Base-by-base conservation (phyloP, 169 alveolate species). In the Eimeria necatrix region DNA sequence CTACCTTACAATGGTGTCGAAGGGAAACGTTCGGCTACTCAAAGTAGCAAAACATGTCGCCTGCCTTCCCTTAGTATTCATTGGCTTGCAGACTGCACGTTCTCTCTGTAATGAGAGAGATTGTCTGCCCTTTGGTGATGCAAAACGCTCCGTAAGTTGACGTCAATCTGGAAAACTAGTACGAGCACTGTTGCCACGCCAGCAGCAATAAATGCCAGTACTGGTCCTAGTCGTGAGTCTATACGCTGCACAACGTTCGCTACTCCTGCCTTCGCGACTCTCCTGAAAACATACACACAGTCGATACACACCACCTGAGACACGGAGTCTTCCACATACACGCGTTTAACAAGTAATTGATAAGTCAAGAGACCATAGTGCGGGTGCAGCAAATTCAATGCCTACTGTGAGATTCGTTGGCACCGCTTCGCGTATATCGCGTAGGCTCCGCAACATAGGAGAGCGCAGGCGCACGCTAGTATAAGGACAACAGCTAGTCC, bases 371-470 rank as follows among this genome's bases (percentile, higher is more conserved):
- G 41, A 32, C 41, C 41, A 32, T 32, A 32, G 41, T 32, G 41
- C 41, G 0, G 41, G 41, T 32, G 41, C 41, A 5, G 16, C 70
- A 59, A 2, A 56, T 59, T 59, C n/a, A 16, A 16, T 56, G 6
- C 93, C 32, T 61, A 85, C 93, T 61, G 78, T 60, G 93, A 85
- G 24, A 85, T 85, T 59, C 93, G 93, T 26, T 22, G 76, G 93
- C 93, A 85, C 22, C 93, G 93, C 6, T 61, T 85, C 61, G 52
- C 81, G 68, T 85, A 85, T 32, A 85, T 85, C 68, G 61, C 61
- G 81, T 61, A 85, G 64, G 93, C 80, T 52, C 93, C 93, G 52
- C 81, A 60, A 49, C 93, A 85, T 46, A 85, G 78, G 16, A 85
- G 48, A 26, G 51, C 93, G 51, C 93, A 59, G 16, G 93, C 93